A percentile compares a stretch with the other conserved stretches of the same genome.
Evolutionary conservation across 192 early-diverging fungal genomes (phyloP).

Genomic region (Lunasporangiospora selenospora): DNA sequence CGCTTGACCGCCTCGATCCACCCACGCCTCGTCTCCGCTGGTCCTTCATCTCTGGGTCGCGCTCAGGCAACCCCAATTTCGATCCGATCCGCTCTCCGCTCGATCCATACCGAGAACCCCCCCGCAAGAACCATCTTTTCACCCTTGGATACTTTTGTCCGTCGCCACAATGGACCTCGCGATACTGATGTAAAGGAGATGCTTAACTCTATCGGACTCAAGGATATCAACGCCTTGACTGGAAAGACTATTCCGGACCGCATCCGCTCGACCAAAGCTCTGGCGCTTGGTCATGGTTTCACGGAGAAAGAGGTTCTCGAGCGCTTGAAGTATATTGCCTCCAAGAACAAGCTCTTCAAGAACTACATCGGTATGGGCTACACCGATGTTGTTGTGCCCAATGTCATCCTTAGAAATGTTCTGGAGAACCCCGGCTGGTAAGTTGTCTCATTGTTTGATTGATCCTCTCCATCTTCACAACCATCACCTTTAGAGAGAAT

Average conservation of each 20-base stretch:
- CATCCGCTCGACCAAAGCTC: constrained; percentile 76
- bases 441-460: constrained; percentile 22
- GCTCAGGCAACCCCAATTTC: constrained; percentile 21
- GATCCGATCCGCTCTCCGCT: constrained; percentile 46
- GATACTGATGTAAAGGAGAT: constrained; percentile 79
- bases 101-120: constrained; percentile 47
- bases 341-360: constrained; percentile 90
- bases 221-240: constrained; percentile 83
- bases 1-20: constrained; percentile 35
- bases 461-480: constrained; percentile 5
- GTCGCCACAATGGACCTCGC: constrained; percentile 89
- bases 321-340: constrained; percentile 83
- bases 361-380: constrained; percentile 98
- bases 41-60: no score
- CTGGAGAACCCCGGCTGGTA: constrained; percentile 99
- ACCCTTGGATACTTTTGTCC: constrained; percentile 75
- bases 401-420: constrained; percentile 96
- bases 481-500: neutral
- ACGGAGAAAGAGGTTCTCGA: constrained; percentile 90
- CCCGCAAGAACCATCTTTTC: constrained; percentile 54
- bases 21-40: no score
- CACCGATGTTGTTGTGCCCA: constrained; percentile 87
- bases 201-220: constrained; percentile 82
- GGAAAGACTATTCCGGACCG: constrained; percentile 81
- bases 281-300: constrained; percentile 78